Evolutionary conservation across 805 yeast genomes (phyloP).

Genomic region (Wickerhamiella brachini): DNA sequence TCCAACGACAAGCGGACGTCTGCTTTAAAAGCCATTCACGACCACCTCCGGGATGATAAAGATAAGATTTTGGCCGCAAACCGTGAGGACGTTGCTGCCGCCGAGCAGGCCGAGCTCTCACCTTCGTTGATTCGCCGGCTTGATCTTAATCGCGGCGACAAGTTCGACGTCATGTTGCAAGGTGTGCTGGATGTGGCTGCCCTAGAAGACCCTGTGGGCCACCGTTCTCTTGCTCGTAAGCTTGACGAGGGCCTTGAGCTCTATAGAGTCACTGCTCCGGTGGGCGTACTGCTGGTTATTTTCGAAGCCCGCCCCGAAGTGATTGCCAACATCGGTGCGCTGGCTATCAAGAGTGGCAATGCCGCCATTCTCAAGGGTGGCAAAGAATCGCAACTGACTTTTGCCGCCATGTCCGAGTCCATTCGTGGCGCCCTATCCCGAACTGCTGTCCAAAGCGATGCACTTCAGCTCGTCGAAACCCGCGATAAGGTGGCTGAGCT

Average conservation of each 20-base stretch:
- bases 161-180: slow-evolving; percentile 86
- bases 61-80: slow-evolving; percentile 59
- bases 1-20: slow-evolving; percentile 56
- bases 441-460: slow-evolving; percentile 64
- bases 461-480: slow-evolving; percentile 77
- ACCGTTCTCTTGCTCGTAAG: slow-evolving; percentile 64
- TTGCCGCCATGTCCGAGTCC: slow-evolving; percentile 63
- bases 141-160: slow-evolving; percentile 68
- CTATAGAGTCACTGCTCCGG: slow-evolving; percentile 79
- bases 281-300: slow-evolving; percentile 83
- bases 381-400: slow-evolving; percentile 78
- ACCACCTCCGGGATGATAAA: slow-evolving; percentile 47
- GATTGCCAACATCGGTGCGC: slow-evolving; percentile 90
- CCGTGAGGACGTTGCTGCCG: slow-evolving; percentile 56
- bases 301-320: slow-evolving; percentile 98
- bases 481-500: slow-evolving; percentile 83
- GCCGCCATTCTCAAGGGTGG: slow-evolving; percentile 97
- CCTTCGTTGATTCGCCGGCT: slow-evolving; percentile 68
- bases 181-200: slow-evolving; percentile 87
- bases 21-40: slow-evolving; percentile 62
- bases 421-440: slow-evolving; percentile 44
- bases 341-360: slow-evolving; percentile 92
- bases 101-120: slow-evolving; percentile 46
- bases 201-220: slow-evolving; percentile 87
- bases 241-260: slow-evolving; percentile 82